phyloP scores from a whole-genome alignment of 139 green algal species.

The Chlamydomonas eustigma region DNA sequence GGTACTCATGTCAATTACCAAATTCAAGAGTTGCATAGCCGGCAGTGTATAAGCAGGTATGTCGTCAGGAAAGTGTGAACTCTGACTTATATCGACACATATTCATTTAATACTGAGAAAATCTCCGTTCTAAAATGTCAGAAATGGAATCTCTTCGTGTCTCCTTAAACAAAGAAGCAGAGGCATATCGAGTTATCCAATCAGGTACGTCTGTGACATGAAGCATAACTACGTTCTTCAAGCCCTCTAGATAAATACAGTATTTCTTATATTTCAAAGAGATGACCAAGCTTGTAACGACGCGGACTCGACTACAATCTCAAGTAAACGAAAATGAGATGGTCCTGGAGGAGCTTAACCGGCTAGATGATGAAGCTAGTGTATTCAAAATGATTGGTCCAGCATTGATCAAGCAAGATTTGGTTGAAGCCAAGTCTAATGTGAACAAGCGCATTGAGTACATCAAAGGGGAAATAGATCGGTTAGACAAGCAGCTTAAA shows the following conservation, averaged over 20 bases:
- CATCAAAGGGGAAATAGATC: constrained; percentile 57
- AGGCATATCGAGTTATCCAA: background rate
- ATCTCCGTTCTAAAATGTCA: too few relatives aligned
- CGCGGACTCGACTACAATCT: constrained; percentile 17
- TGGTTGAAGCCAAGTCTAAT: constrained; percentile 80
- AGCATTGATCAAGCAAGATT: constrained; percentile 81
- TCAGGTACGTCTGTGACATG: too few relatives aligned
- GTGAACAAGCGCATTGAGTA: constrained; percentile 87
- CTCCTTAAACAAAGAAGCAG: background rate
- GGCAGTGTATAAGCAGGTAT: too few relatives aligned
- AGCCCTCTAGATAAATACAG: too few relatives aligned
- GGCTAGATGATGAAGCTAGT: constrained; percentile 67
- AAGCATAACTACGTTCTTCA: too few relatives aligned
- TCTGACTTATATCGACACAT: too few relatives aligned
- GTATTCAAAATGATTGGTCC: constrained; percentile 91
- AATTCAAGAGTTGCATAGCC: too few relatives aligned
- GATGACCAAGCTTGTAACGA: constrained; percentile 17
- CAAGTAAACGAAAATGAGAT: constrained; percentile 34
- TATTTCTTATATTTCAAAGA: constrained; percentile 26
- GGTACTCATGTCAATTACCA: too few relatives aligned
- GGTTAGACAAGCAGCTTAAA: constrained; percentile 45
- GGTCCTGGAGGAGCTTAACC: constrained; percentile 64
- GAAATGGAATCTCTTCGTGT: too few relatives aligned
- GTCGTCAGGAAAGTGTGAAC: too few relatives aligned
- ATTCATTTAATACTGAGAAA: too few relatives aligned